Conservation (phyloP, 345 rosid species). For the Gossypium anomalum region DNA sequence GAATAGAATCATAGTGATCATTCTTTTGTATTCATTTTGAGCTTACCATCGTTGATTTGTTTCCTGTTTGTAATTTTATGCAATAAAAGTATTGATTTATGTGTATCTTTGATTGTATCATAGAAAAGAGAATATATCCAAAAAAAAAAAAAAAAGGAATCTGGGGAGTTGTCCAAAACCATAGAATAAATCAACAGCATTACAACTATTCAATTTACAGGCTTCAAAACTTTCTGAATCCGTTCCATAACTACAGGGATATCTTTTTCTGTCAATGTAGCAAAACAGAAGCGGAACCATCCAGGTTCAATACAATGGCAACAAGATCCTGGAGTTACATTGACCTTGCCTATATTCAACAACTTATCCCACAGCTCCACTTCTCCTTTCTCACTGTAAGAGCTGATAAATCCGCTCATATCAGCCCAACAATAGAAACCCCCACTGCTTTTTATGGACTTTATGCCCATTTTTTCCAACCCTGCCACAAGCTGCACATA, state of each 20-base stretch:
- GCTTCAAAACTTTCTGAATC: conserved; percentile 51
- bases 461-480: conserved; percentile 61
- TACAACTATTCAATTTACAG: conserved; percentile 62
- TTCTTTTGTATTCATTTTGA: conserved; percentile 54
- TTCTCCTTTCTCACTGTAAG: conserved; percentile 89
- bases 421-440: conserved; percentile 90
- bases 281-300: conserved; percentile 80
- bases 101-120: not conserved
- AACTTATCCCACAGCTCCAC: conserved; percentile 87
- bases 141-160: not conserved
- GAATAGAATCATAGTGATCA: conserved; percentile 43
- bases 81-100: conserved; percentile 41
- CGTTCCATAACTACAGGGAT: conserved; percentile 61
- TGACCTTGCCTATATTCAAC: conserved; percentile 61
- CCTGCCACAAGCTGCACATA: conserved; percentile 43
- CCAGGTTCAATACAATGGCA: conserved; percentile 98
- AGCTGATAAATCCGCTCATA: conserved; percentile 66
- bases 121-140: not conserved
- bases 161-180: conserved; percentile 15
- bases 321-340: conserved; percentile 78
- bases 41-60: conserved; percentile 22
- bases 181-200: conserved; percentile 22
- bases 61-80: conserved; percentile 22
- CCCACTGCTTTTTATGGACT: conserved; percentile 54
- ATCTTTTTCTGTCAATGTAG: conserved; percentile 58